Percentiles rank a stretch among this genome's conserved stretches.
These are phyloP conservation scores for Oryza meyeriana DNA, from an alignment of 176 grass and related monocot species.

Conservation along the genomic window DNA sequence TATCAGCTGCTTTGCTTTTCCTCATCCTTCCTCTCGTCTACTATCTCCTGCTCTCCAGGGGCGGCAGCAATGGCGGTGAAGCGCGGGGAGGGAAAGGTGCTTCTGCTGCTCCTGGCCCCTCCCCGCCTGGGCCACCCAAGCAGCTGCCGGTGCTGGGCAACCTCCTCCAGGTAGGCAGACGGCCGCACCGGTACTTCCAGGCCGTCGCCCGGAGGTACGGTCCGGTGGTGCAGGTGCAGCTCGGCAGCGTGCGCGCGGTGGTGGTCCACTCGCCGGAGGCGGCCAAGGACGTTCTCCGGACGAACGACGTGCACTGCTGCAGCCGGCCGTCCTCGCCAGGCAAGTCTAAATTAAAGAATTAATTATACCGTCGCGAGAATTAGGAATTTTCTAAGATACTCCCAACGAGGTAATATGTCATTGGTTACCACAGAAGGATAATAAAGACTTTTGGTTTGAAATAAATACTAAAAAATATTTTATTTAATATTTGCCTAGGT, in stretches of 20 bases:
- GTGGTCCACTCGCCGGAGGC: slow-evolving; percentile 28
- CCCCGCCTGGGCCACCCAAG: background rate
- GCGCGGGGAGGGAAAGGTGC: no score
- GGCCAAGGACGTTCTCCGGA: slow-evolving; percentile 39
- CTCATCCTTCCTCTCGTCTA: slow-evolving; percentile 2
- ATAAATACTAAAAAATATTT: no score
- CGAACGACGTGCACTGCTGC: slow-evolving; percentile 33
- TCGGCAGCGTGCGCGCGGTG: slow-evolving; percentile 22
- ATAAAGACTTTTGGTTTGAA: no score
- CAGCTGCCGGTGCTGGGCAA: slow-evolving; percentile 41
- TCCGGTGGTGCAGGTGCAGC: slow-evolving; percentile 32
- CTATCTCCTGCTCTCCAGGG: background rate
- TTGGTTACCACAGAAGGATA: no score
- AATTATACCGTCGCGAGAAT: no score
- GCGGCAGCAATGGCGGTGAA: no score
- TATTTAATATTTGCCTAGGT: no score
- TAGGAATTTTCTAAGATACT: no score
- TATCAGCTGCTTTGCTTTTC: background rate
- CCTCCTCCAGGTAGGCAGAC: slow-evolving; percentile 38
- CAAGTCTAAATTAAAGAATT: no score
- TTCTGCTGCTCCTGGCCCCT: background rate
- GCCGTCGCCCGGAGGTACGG: background rate
- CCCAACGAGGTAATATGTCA: no score
- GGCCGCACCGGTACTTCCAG: slow-evolving; percentile 42
- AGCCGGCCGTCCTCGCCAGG: slow-evolving; percentile 34